A percentile compares a stretch with the other conserved stretches of the same genome.
Evolutionary conservation across 495 filamentous ascomycete genomes (phyloP).

Genomic region (Bacidia rubella): DNA sequence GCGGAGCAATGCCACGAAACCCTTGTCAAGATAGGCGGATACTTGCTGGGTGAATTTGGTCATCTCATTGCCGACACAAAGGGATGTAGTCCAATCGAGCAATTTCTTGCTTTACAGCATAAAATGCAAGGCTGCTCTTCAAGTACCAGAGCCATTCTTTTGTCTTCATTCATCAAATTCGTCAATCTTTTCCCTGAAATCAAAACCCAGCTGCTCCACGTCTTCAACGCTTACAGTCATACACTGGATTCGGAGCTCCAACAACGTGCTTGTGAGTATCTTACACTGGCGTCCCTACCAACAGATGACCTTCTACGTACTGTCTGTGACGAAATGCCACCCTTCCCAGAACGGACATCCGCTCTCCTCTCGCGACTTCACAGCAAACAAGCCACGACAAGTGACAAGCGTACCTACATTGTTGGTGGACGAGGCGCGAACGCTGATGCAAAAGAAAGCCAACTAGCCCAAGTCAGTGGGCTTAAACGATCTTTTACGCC

Average conservation of each 20-base stretch:
- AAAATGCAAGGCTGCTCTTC: slow-evolving; percentile 86
- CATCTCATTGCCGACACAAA: slow-evolving; percentile 92
- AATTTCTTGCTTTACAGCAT: slow-evolving; percentile 81
- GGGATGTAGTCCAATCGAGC: slow-evolving; percentile 93
- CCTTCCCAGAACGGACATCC: slow-evolving; percentile 89
- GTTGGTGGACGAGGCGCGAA: slow-evolving; percentile 91
- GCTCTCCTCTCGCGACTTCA: slow-evolving; percentile 85
- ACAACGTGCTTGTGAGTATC: slow-evolving; percentile 92
- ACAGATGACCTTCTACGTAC: slow-evolving; percentile 89
- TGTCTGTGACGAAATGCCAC: slow-evolving; percentile 97
- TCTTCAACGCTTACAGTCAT: slow-evolving; percentile 87
- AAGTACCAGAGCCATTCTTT: slow-evolving; percentile 79
- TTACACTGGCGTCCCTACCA: slow-evolving; percentile 70
- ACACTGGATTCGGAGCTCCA: slow-evolving; percentile 91
- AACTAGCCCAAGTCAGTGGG: slow-evolving; percentile 65
- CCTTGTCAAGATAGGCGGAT: slow-evolving; percentile 91
- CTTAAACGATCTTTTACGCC: slow-evolving; percentile 72
- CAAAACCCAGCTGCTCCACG: slow-evolving; percentile 81
- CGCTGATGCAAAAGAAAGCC: slow-evolving; percentile 62
- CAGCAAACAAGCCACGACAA: slow-evolving; percentile 79
- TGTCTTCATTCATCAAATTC: slow-evolving; percentile 93
- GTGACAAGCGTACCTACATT: slow-evolving; percentile 91
- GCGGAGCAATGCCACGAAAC: slow-evolving; percentile 91
- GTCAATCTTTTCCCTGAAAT: slow-evolving; percentile 98
- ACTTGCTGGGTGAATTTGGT: slow-evolving; percentile 91